These are phyloP conservation scores for Penicillium sp. DNA, from an alignment of 2,329 filamentous ascomycete species.

Conservation along the genomic window DNA sequence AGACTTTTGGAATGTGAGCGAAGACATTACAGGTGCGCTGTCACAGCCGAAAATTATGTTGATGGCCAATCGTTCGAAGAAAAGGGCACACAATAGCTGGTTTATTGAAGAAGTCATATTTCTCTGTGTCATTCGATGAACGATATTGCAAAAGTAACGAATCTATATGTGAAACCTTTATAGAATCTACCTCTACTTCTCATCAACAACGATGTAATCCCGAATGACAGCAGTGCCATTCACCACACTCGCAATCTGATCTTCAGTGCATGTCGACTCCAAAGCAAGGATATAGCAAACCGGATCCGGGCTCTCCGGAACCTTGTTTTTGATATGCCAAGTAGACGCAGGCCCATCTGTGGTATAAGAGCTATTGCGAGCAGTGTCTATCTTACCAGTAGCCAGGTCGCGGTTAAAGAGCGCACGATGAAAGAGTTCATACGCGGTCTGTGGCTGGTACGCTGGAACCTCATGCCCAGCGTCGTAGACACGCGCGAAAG, in stretches of 20 bases:
- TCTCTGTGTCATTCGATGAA: neutral
- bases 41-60: no score
- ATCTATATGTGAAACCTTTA: neutral
- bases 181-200: conserved; percentile 6
- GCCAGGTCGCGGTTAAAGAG: conserved; percentile 55
- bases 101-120: no score
- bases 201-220: conserved; percentile 47
- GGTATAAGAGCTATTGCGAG: conserved; percentile 36
- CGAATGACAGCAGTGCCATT: conserved; percentile 49
- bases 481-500: conserved; percentile 50
- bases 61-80: no score
- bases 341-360: conserved; percentile 42
- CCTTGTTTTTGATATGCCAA: conserved; percentile 48
- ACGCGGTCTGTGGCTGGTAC: conserved; percentile 57
- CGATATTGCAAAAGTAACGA: neutral
- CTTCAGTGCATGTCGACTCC: conserved; percentile 43
- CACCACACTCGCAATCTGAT: conserved; percentile 44
- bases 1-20: neutral
- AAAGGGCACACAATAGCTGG: no score
- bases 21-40: no score
- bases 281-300: conserved; percentile 49
- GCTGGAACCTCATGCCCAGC: conserved; percentile 52
- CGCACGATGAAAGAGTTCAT: conserved; percentile 55
- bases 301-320: conserved; percentile 41
- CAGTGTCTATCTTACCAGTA: conserved; percentile 51